Base-by-base conservation (phyloP, 2,329 filamentous ascomycete genomes). In the Coniella lustricola region DNA sequence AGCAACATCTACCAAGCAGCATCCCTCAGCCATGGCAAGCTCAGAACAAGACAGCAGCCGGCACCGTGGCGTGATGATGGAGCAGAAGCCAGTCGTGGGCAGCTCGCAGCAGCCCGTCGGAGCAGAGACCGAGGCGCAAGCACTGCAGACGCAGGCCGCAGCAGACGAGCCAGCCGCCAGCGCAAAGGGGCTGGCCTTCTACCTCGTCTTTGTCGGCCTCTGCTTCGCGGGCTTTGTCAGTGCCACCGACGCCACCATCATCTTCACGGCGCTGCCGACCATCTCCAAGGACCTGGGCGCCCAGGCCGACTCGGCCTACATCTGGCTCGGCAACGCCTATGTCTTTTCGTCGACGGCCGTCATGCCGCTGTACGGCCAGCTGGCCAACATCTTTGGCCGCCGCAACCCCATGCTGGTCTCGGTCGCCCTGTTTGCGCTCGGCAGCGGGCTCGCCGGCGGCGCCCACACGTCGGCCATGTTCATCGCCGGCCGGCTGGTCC, bases 401-500 rank as follows among this genome's bases (percentile, higher is more conserved):
- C 29, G 29, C 7, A 32, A 32, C 14, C 29, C 29, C 29, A 32
- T 32, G 29, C 29, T 32, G 7, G 29, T 32, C 8, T 32, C 29
- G 14, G 29, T 32, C 8, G 29, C 29, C 14, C 29, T 32, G 7
- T 32, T 32, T 32, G 29, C 29, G 14, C 29, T 32, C 7, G 29
- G 29, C 29, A 32, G 29, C 14, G 29, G 29, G 7, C 7, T 32
- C 14, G 29, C 29, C 14, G 29, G 29, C 29, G 29, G 29, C 14
- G 29, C 29, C 8, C 29, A 32, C 29, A 32, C 29, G 7, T 14
- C 29, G 29, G 29, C 29, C 7, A 32, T 32, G 29, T 61, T 84
- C 1, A 75, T 83, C 9, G 67, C 66, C 5, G 69, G 65, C 7
- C 58, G 67, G 1, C 60, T 51, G 0, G 55, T 82, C 1, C 76